Percentiles rank a stretch among this genome's conserved stretches.
Conservation (phyloP, 176 grass and related monocot species). For the Poa pratensis region DNA sequence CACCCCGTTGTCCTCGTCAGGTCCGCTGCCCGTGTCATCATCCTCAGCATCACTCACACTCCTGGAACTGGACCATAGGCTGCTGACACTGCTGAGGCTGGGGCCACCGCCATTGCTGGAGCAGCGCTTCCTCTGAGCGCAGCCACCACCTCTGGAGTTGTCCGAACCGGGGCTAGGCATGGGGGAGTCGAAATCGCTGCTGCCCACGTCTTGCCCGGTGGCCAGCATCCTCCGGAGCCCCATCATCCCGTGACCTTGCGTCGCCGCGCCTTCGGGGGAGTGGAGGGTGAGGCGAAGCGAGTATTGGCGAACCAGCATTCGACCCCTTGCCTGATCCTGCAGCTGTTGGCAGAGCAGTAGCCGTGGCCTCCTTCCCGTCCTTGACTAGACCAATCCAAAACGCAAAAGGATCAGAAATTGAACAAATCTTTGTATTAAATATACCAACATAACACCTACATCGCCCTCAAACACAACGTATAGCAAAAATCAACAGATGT, state of each 20-base stretch:
- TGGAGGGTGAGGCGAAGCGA: conserved; percentile 53
- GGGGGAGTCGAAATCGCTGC: conserved; percentile 62
- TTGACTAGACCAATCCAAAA: conserved; percentile 60
- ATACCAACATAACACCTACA: neutral
- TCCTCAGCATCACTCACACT: conserved; percentile 89
- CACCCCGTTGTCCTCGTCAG: conserved; percentile 73
- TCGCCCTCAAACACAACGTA: conserved; percentile 13
- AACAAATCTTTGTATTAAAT: conserved; percentile 15
- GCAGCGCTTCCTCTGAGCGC: conserved; percentile 36
- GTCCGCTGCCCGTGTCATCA: conserved; percentile 49
- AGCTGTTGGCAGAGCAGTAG: conserved; percentile 29
- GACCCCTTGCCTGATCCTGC: conserved; percentile 47
- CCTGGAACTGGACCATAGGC: conserved; percentile 69
- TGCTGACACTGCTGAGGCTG: conserved; percentile 76
- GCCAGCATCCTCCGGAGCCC: conserved; percentile 40
- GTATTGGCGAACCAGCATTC: conserved; percentile 51
- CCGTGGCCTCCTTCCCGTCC: conserved; percentile 55
- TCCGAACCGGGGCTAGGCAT: conserved; percentile 59
- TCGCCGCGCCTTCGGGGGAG: conserved; percentile 46
- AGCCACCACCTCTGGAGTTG: conserved; percentile 34
- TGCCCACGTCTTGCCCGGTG: conserved; percentile 31
- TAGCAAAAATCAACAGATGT: neutral
- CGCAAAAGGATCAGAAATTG: conserved; percentile 22
- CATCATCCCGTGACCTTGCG: conserved; percentile 38
- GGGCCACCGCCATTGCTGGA: conserved; percentile 37